Evolutionary conservation across 2,329 filamentous ascomycete genomes (phyloP), one percentile per base, ranked within the genome.

Genomic region (Alternaria viburni): DNA sequence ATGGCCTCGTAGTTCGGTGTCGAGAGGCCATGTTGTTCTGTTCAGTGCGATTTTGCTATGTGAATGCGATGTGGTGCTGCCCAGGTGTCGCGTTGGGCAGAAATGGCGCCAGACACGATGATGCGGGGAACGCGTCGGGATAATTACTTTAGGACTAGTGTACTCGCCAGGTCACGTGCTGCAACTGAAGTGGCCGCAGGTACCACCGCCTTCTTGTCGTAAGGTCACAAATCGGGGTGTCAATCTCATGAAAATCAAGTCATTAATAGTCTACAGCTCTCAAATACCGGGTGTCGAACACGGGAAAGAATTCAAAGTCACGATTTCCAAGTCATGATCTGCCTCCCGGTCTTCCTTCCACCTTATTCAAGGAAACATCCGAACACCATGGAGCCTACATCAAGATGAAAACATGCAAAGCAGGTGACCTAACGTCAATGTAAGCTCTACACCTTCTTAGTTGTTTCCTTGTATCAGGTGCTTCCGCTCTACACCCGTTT

Each of bases 11-110:
- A 5, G 50, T 55, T 21, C 49, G 49, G 11, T 23, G 59, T 46
- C 71, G 70, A n/a, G 69, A 69, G 8, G 72, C 64, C 75, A 78
- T 77, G 0, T 46, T 26, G 44, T 44, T 11, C 17, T 58, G n/a
- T 30, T 17, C 41, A n/a, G 28, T 8, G 45, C 36, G 19, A 11
- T 25, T 21, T 19, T 32, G 23, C 25, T 30, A 50, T 11, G 26
- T n/a, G 4, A 21, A 26, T 32, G 47, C 17, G 6, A 28, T 51
- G 44, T 44, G 19, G 26, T 21, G 26, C 11, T 19, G 32, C 32
- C 32, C 32, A 36, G 15, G 32, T 36, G 30, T 26, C 12, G 26
- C 19, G 11, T 23, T 43, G 41, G 21, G 30, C 21, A 21, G 11
- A 12, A 26, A 17, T 11, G 17, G 19, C 15, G 36, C 28, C 25